phyloP scores from a whole-genome alignment of 2,329 filamentous ascomycete species.

The Chrysoporthe deuterocubensis region DNA sequence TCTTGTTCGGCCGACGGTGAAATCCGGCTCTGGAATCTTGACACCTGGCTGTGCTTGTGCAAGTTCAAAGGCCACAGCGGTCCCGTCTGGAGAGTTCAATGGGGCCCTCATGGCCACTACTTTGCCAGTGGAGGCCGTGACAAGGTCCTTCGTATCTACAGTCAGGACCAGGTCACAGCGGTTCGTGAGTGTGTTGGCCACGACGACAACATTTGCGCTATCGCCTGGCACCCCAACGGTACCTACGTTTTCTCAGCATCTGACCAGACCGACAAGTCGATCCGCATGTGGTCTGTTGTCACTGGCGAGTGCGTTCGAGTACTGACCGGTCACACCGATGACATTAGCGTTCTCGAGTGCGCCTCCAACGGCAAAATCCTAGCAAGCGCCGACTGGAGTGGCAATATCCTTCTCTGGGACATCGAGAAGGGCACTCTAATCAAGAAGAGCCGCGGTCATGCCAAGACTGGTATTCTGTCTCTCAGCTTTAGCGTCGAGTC shows the following conservation, averaged over 20 bases:
- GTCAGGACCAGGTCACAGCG: conserved; percentile 88
- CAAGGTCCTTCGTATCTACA: conserved; percentile 88
- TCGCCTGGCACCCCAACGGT: conserved; percentile 95
- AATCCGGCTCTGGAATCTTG: conserved; percentile 89
- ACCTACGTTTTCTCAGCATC: conserved; percentile 93
- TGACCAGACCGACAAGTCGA: conserved; percentile 81
- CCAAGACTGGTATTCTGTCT: conserved; percentile 90
- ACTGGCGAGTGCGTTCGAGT: conserved; percentile 87
- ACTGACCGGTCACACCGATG: conserved; percentile 89
- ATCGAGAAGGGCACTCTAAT: conserved; percentile 82
- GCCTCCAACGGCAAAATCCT: conserved; percentile 86
- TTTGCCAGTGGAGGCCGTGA: conserved; percentile 88
- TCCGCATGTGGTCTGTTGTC: conserved; percentile 95
- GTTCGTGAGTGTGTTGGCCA: conserved; percentile 89
- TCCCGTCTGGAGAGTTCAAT: conserved; percentile 85
- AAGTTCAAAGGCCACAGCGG: conserved; percentile 93
- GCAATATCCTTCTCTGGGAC: conserved; percentile 94
- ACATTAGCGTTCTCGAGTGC: conserved; percentile 83
- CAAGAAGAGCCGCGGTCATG: conserved; percentile 93
- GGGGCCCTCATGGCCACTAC: conserved; percentile 94
- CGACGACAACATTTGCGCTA: conserved; percentile 86
- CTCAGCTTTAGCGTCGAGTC: conserved; percentile 94
- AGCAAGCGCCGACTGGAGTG: conserved; percentile 86
- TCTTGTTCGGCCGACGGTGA: conserved; percentile 88
- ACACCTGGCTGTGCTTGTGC: conserved; percentile 89